Conservation (phyloP, 352 stramenopile genomes). For the Phytopythium helicoides region DNA sequence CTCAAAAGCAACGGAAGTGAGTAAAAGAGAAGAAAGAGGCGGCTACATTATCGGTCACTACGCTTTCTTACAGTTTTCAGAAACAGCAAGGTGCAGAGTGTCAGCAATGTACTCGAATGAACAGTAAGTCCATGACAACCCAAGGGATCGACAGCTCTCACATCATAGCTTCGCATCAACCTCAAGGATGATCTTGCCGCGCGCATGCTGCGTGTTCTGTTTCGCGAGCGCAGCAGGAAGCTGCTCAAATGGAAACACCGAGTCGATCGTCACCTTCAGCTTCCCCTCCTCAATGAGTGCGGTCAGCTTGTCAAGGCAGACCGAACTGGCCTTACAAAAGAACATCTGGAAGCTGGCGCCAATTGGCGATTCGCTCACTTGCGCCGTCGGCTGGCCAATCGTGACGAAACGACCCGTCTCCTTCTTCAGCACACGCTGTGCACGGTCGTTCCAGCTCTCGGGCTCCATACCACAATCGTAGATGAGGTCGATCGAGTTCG, state of each 20-base stretch:
- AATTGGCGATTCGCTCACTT: conserved; percentile 25
- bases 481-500: conserved; percentile 28
- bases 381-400: conserved; percentile 6
- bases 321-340: neutral
- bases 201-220: conserved; percentile 43
- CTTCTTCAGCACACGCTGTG: conserved; percentile 19
- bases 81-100: too few species aligned
- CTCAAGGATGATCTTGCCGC: conserved; percentile 55
- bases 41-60: too few species aligned
- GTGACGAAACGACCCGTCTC: conserved; percentile 13
- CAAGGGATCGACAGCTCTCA: too few species aligned
- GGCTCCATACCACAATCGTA: conserved; percentile 33
- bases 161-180: neutral
- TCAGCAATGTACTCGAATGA: too few species aligned
- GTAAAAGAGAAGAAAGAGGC: too few species aligned
- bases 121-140: too few species aligned
- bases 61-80: too few species aligned
- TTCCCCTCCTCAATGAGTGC: conserved; percentile 39
- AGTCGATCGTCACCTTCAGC: conserved; percentile 35
- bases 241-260: conserved; percentile 50
- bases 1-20: too few species aligned
- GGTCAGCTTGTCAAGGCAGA: conserved; percentile 15
- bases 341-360: conserved; percentile 14
- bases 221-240: conserved; percentile 36
- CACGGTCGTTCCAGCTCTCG: conserved; percentile 17